phyloP scores from a whole-genome alignment of 164 flowering plant species.

The Nelumbo lutea region DNA sequence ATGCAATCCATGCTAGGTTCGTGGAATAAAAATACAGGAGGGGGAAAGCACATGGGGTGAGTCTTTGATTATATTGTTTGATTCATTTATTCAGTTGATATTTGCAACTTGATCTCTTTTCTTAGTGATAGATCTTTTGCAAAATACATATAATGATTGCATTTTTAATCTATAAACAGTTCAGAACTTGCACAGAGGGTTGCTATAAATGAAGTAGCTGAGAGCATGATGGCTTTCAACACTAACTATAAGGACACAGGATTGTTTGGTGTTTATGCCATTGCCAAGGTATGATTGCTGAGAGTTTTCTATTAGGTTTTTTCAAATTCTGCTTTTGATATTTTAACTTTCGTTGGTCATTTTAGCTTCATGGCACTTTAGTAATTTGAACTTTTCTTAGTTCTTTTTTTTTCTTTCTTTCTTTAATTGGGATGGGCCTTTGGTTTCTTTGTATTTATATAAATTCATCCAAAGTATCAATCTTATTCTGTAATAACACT shows the following conservation, averaged over 20 bases:
- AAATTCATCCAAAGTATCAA: too few relatives aligned
- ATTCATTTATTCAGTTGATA: too few relatives aligned
- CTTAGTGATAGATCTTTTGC: too few relatives aligned
- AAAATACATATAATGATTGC: neutral
- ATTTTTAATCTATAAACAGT: constrained; percentile 33
- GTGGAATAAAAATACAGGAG: constrained; percentile 73
- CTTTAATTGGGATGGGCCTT: too few relatives aligned
- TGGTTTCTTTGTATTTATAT: too few relatives aligned
- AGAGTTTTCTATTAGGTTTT: neutral
- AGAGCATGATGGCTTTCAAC: constrained; percentile 67
- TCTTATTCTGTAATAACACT: too few relatives aligned
- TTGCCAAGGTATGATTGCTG: constrained; percentile 65
- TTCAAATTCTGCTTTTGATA: neutral
- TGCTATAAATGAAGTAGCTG: constrained; percentile 82
- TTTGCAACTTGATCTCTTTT: too few relatives aligned
- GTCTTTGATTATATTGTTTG: neutral
- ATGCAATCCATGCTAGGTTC: constrained; percentile 95
- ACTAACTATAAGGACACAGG: constrained; percentile 70
- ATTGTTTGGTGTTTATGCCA: constrained; percentile 85
- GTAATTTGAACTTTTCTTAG: too few relatives aligned
- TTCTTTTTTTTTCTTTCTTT: too few relatives aligned
- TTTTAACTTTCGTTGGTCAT: too few relatives aligned
- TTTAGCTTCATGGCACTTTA: too few relatives aligned
- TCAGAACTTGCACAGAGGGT: constrained; percentile 87
- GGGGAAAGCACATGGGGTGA: constrained; percentile 97